Base-by-base conservation (phyloP, 805 yeast species). In the Lachancea sp. region DNA sequence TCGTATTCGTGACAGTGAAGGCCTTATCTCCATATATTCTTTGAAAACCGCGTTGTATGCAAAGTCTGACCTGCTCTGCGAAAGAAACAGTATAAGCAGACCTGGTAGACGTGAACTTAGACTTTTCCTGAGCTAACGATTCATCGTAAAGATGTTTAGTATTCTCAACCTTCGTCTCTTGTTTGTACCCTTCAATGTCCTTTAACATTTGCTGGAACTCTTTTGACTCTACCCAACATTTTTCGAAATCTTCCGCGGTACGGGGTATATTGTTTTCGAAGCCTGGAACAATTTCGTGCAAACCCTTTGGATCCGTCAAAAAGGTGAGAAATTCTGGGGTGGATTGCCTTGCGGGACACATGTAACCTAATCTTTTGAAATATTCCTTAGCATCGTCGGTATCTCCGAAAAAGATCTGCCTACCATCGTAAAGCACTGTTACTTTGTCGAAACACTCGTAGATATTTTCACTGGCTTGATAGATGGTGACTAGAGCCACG, bases 311-410 rank as follows among this genome's bases (percentile, higher is more conserved):
- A 55, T 76, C 81, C 5, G 83, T 75, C 29, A 77, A 60, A 3
- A 81, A 72, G 1, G 82, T 77, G 51, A 77, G 58, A 50, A 74
- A 77, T 47, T 77, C 83, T n/a, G 81, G 77, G 8, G 82, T 74
- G 8, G 78, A 67, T 58, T 75, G 80, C 45, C 83, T 65, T 9
- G 74, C 64, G 17, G 78, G 80, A 44, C 78, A 74, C 43, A 60
- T 49, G 53, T 63, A 78, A 16, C 84, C 84, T 75, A 78, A 68
- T 22, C 63, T 63, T 46, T 67, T 69, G 51, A 78, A 78, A 55
- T 70, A 78, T 12, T 54, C 59, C 45, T 70, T 69, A 7, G 80
- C 82, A 23, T 64, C 58, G 2, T 49, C 51, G 3, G 67, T 63
- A 7, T 72, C 70, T 16, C 85, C 85, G 52, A 61, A 78, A 54